These are phyloP conservation scores for Trichoderma atrobrunneum DNA, from an alignment of 2,329 filamentous ascomycete species.

Conservation along the genomic window DNA sequence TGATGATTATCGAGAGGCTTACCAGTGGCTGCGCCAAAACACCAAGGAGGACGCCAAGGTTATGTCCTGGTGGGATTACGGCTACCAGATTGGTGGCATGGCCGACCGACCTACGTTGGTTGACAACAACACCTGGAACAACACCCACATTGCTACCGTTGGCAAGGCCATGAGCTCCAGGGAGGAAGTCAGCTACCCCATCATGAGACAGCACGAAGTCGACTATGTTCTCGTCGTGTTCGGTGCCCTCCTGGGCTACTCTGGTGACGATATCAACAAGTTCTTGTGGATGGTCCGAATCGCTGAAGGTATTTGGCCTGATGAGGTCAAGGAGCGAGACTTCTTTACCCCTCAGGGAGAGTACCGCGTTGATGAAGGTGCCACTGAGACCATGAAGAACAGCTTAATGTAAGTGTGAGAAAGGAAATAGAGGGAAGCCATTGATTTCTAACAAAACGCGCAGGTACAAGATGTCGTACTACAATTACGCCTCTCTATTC, in stretches of 20 bases:
- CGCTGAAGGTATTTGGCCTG: constrained; percentile 99
- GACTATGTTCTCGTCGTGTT: constrained; percentile 99
- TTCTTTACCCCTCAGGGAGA: constrained; percentile 94
- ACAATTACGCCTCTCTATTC: constrained; percentile 94
- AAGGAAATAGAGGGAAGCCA: neutral
- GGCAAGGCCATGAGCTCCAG: constrained; percentile 98
- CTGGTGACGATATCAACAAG: constrained; percentile 98
- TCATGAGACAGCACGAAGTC: constrained; percentile 97
- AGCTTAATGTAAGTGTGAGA: constrained; percentile 82
- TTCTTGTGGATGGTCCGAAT: constrained; percentile 99
- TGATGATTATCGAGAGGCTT: constrained; percentile 97
- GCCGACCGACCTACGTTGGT: constrained; percentile 94
- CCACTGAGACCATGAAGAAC: constrained; percentile 97
- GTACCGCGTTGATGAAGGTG: constrained; percentile 89
- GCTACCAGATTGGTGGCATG: constrained; percentile 99
- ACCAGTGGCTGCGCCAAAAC: constrained; percentile 99
- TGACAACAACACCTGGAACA: constrained; percentile 99
- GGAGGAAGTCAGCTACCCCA: constrained; percentile 97
- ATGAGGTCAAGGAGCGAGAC: constrained; percentile 94
- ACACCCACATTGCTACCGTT: constrained; percentile 98
- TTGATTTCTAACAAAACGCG: constrained; percentile 27
- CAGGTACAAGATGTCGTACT: constrained; percentile 99
- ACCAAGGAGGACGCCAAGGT: constrained; percentile 93
- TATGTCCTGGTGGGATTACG: constrained; percentile 99
- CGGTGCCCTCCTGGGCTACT: constrained; percentile 92